Percentiles rank a stretch among this genome's conserved stretches.
Evolutionary conservation across 2,329 filamentous ascomycete species (phyloP).

Genomic region (Sporothrix globosa): DNA sequence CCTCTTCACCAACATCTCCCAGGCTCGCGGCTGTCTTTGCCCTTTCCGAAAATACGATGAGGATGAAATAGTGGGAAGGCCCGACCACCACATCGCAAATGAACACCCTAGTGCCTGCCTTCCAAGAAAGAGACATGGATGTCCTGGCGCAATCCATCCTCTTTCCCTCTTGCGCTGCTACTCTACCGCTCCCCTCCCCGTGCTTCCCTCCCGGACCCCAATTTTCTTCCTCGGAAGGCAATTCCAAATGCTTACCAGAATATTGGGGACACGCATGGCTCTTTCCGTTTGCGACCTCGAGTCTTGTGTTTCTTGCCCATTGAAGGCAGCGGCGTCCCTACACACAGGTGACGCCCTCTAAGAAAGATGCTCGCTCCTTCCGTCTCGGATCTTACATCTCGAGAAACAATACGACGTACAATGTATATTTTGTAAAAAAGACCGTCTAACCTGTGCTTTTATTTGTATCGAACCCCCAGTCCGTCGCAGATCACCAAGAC

Average conservation of each 20-base stretch:
- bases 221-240: neutral
- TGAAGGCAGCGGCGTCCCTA: neutral
- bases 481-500: neutral
- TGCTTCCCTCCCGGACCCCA: neutral
- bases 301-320: neutral
- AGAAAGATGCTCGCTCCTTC: neutral
- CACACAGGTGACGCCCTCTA: neutral
- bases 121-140: neutral
- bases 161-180: neutral
- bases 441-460: neutral
- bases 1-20: constrained; percentile 6
- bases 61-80: neutral
- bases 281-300: neutral
- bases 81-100: neutral
- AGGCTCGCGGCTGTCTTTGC: constrained; percentile 1
- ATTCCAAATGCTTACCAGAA: neutral
- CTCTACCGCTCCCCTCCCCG: neutral
- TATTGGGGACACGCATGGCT: neutral
- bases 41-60: constrained; percentile 12
- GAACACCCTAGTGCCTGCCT: constrained; percentile 6
- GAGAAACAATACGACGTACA: neutral
- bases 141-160: neutral
- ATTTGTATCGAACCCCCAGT: neutral
- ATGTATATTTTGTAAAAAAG: neutral
- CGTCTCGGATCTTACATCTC: neutral